Base-by-base conservation (phyloP, 768 basidiomycete species). In the Hemileccinum rubropunctum region DNA sequence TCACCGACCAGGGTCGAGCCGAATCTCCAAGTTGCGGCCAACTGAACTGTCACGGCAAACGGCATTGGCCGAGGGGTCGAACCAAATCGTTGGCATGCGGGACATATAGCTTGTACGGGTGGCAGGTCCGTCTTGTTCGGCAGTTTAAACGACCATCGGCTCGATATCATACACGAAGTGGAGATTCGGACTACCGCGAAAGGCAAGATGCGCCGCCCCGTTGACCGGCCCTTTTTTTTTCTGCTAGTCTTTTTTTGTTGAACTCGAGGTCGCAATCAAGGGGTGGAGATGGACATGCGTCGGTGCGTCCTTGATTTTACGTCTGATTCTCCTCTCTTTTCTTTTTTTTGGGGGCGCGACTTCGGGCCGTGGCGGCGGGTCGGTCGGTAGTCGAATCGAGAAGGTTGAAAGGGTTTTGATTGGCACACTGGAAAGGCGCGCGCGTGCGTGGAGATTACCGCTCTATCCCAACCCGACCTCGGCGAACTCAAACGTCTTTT, bases 271-370 rank as follows among this genome's bases (percentile, higher is more conserved):
- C 28, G 9, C 11, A 2, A 34, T 37, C 36, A 37, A 37, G 17
- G 36, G 36, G 15, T 36, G 11, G 36, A 33, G 30, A 6, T 26
- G n/a, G 14, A 21, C 60, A 63, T 49, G 61, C 48, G 55, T 58
- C 58, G 59, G 62, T 30, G 59, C 32, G 59, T 45, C 55, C 47
- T 50, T 45, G 30, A 47, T 48, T 62, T 61, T 62, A 62, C 60
- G 60, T 62, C 50, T 37, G 32, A 2, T 30, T 12, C 8, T 2
- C 8, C 7, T 30, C 28, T 23, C 3, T 23, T 23, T 4, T 9
- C 1, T 47, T n/a, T n/a, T n/a, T n/a, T n/a, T n/a, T n/a, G n/a
- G n/a, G n/a, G 20, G 28, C 51, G 14, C 37, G 38, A 33, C 36
- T 21, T 28, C 20, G 52, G 43, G 3, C 45, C 36, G 40, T 11